phyloP scores from a whole-genome alignment of 2,329 filamentous ascomycete genomes.

The Beauveria caledonica region DNA sequence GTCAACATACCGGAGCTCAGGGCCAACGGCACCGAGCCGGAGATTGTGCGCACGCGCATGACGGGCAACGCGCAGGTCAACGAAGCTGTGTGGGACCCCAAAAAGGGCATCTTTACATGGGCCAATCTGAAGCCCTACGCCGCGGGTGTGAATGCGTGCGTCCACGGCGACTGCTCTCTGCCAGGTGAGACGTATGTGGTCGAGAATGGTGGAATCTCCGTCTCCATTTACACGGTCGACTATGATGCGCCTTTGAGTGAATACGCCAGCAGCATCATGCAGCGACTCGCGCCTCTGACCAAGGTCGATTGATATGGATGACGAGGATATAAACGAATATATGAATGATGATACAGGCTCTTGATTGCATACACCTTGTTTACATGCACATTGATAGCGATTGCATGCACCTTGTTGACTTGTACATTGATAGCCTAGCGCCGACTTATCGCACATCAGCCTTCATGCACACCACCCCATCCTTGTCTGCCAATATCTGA shows the following conservation, averaged over 20 bases:
- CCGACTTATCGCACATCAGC: not conserved
- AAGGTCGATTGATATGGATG: not conserved
- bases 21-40: conserved; percentile 30
- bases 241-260: conserved; percentile 35
- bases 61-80: conserved; percentile 41
- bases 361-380: not conserved
- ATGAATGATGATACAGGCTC: not conserved
- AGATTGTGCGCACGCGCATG: conserved; percentile 38
- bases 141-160: conserved; percentile 37
- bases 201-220: conserved; percentile 30
- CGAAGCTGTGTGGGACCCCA: conserved; percentile 34
- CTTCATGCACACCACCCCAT: conserved; percentile 11
- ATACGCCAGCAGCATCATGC: conserved; percentile 19
- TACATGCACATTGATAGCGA: not conserved
- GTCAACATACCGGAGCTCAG: conserved; percentile 42
- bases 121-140: conserved; percentile 28
- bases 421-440: not conserved
- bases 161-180: conserved; percentile 43
- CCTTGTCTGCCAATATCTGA: conserved; percentile 6
- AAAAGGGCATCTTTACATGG: conserved; percentile 35
- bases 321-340: not conserved
- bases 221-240: conserved; percentile 42
- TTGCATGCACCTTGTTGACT: not conserved
- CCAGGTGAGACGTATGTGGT: conserved; percentile 42
- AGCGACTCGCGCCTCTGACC: conserved; percentile 18